phyloP scores from a whole-genome alignment of 768 basidiomycete genomes.

The Inosperma sp. region DNA sequence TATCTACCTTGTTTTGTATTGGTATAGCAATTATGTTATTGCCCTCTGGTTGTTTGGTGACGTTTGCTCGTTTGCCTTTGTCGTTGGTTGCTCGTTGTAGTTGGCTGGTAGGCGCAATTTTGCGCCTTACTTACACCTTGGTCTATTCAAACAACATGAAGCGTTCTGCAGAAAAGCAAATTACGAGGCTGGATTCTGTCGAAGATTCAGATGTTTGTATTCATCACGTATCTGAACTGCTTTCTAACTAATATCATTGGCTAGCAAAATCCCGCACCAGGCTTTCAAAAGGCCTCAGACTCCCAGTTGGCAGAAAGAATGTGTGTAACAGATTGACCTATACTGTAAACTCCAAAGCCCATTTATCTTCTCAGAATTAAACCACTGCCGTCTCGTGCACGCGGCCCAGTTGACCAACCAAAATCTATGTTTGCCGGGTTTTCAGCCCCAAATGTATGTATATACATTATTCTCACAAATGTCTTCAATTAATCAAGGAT shows the following conservation, averaged over 20 bases:
- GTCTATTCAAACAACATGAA: constrained; percentile 45
- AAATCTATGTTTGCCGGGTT: constrained; percentile 49
- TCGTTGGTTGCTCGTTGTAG: too few species aligned
- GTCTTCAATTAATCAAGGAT: constrained; percentile 15
- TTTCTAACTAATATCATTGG: background rate
- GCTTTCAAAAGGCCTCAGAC: constrained; percentile 61
- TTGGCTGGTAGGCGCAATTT: background rate
- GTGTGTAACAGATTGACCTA: constrained; percentile 38
- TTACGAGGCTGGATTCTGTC: constrained; percentile 51
- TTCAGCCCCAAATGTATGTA: constrained; percentile 45
- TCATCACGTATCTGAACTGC: background rate
- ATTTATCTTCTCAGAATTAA: constrained; percentile 47
- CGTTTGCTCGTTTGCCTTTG: background rate
- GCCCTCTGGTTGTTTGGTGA: background rate
- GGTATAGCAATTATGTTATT: background rate
- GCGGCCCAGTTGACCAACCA: constrained; percentile 20
- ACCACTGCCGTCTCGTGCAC: constrained; percentile 51
- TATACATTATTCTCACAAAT: constrained; percentile 34
- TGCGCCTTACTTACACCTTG: background rate
- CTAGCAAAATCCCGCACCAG: constrained; percentile 25
- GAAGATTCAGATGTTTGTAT: constrained; percentile 23
- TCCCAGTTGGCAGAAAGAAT: constrained; percentile 48
- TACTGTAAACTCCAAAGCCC: background rate
- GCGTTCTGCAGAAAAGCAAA: constrained; percentile 67
- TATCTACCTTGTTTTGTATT: background rate